Percentiles rank a stretch among this genome's conserved stretches.
phyloP scores from a whole-genome alignment of 768 basidiomycete species.

The Rhizopogon vesiculosus region DNA sequence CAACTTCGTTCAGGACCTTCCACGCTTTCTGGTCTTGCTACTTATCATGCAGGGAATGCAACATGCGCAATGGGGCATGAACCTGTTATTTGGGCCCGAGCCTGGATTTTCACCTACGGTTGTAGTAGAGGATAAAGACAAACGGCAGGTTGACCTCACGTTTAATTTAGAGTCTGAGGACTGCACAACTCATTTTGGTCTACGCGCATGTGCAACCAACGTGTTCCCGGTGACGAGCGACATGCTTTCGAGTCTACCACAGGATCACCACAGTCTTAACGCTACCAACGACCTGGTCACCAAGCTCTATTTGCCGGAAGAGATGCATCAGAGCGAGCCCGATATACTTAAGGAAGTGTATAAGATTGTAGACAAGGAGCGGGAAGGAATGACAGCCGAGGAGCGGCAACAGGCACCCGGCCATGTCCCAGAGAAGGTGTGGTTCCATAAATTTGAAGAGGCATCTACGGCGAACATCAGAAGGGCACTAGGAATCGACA shows the following conservation, averaged over 20 bases:
- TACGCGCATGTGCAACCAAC: neutral
- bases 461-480: neutral
- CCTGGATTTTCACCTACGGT: neutral
- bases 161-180: neutral
- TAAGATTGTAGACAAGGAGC: neutral
- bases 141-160: neutral
- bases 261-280: neutral
- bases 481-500: too few species aligned
- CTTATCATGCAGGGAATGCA: neutral
- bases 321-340: neutral
- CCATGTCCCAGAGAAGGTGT: neutral
- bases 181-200: neutral
- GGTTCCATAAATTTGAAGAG: too few species aligned
- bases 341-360: neutral
- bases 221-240: neutral
- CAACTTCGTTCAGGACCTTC: conserved; percentile 2
- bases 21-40: neutral
- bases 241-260: neutral
- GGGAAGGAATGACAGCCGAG: neutral
- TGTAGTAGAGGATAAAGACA: neutral
- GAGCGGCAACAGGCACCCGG: neutral
- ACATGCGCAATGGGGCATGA: neutral
- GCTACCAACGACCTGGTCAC: neutral
- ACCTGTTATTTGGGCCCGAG: neutral
- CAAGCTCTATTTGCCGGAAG: neutral